Percentiles rank a stretch among this genome's conserved stretches.
Conservation (phyloP, 352 stramenopile genomes). For the Phytophthora melonis region DNA sequence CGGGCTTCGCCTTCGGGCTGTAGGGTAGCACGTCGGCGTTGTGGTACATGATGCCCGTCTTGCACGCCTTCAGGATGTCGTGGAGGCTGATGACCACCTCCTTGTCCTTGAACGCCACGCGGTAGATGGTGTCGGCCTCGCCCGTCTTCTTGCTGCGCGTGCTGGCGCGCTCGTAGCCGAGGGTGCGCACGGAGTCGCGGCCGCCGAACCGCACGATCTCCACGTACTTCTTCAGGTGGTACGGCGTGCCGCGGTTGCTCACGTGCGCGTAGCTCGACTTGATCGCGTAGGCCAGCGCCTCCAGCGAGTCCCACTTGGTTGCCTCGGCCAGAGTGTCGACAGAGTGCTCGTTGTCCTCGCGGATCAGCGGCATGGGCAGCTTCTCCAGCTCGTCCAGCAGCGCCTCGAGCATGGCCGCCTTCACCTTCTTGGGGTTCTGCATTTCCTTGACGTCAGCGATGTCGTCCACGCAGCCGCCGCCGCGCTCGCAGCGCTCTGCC, state of each 20-base stretch:
- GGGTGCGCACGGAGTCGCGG: neutral
- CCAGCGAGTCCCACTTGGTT: neutral
- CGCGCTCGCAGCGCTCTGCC: neutral
- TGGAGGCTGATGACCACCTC: neutral
- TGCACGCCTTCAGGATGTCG: neutral
- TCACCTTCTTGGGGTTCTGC: neutral
- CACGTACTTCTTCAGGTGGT: neutral
- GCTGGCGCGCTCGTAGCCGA: neutral
- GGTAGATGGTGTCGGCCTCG: neutral
- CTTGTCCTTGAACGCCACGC: neutral
- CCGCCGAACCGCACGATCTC: neutral
- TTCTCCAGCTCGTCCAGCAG: neutral
- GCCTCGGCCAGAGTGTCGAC: neutral
- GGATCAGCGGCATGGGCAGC: neutral
- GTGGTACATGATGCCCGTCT: neutral
- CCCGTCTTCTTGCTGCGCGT: neutral
- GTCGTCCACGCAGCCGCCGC: neutral
- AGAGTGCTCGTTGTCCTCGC: neutral
- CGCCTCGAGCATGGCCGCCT: neutral
- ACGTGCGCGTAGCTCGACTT: neutral
- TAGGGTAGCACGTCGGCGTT: neutral
- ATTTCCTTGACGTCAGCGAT: neutral
- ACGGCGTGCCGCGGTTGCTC: neutral
- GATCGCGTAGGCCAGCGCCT: neutral
- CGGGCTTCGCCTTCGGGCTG: neutral